Evolutionary conservation across 495 filamentous ascomycete genomes (phyloP), one percentile per base, ranked within the genome.

Genomic region (Penicillium herquei): DNA sequence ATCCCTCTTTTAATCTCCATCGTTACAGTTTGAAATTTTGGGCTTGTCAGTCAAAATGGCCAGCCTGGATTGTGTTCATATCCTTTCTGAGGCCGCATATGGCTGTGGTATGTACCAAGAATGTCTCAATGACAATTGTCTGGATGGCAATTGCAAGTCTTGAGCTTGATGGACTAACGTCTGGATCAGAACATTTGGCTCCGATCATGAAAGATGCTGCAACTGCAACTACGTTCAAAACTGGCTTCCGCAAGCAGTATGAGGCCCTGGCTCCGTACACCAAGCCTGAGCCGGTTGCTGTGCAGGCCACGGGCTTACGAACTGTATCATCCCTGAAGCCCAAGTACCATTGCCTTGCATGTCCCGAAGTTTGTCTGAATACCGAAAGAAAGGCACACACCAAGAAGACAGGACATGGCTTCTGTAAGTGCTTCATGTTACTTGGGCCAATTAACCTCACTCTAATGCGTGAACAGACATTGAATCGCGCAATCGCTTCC

Each of bases 401-500:
- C 0, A 67, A 76, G 35, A 74, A 73, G 51, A 77, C 74, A 0
- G 68, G 70, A 0, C 76, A 78, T 67, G 57, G 51, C 10, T 77
- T 78, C 44, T 78, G 75, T 78, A 67, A 59, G 71, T 33, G 12
- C 13, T 9, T 9, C 41, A 17, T 32, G 4, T 7, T 12, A 12
- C 6, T 14, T 46, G 11, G 7, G 17, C 10, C 26, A 12, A 30
- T 9, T 12, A n/a, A 31, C 12, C 30, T 3, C 12, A 13, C 32
- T 12, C 61, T 71, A 54, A 71, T 34, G 2, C 37, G n/a, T 11
- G 34, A 42, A 6, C 32, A 95, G 91, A 91, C 65, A 87, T 95
- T 55, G 92, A 96, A 60, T 93, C 91, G 3, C 78, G 87, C 52
- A 84, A 76, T 57, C 90, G 89, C 6, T 79, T 82, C 45, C 64